Evolutionary conservation across 257 asterid species (phyloP), one percentile per base, ranked within the genome.

Genomic region (Lithospermum erythrorhizon): DNA sequence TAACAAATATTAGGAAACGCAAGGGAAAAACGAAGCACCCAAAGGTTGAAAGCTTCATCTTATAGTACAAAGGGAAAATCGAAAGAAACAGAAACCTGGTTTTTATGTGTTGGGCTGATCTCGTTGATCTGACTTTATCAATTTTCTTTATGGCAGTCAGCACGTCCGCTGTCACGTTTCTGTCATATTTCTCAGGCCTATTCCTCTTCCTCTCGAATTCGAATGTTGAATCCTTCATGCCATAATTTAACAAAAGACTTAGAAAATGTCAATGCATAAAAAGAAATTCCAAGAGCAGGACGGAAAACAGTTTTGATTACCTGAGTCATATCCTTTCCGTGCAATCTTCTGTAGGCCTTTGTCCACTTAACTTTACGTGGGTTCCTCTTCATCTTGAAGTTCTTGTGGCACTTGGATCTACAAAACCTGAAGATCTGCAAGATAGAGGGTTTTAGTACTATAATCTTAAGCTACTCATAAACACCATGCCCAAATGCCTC

Each of bases 161-260:
- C 24, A 90, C 80, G 71, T 81, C 59, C 76, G 76, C 94, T 1
- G 82, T 73, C 21, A 85, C 71, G 61, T 80, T 90, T 75, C 95
- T 80, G 73, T 90, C 96, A 22, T 87, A 85, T 72, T 96, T 78
- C 76, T 85, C 89, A 1, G 96, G 95, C 77, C 96, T 80, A 55
- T 90, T 87, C 23, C 95, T 66, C 71, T 87, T 90, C 70, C 94
- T 87, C 87, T 87, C 96, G 48, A 90, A 85, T 73, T 90, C 96
- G 64, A 93, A 88, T 30, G 97, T 93, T n/a, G 94, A 63, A 72
- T 93, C 98, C 98, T 91, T 55, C 17, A 62, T 59, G 69, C 58
- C 61, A 64, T 16, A 25, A 58, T 22, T 13, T 21, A 23, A 20
- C 35, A 66, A 14, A 64, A 19, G 9, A 65, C 20, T n/a, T 3